Evolutionary conservation across 2,329 filamentous ascomycete species (phyloP).

Genomic region (Microcera coccophila): DNA sequence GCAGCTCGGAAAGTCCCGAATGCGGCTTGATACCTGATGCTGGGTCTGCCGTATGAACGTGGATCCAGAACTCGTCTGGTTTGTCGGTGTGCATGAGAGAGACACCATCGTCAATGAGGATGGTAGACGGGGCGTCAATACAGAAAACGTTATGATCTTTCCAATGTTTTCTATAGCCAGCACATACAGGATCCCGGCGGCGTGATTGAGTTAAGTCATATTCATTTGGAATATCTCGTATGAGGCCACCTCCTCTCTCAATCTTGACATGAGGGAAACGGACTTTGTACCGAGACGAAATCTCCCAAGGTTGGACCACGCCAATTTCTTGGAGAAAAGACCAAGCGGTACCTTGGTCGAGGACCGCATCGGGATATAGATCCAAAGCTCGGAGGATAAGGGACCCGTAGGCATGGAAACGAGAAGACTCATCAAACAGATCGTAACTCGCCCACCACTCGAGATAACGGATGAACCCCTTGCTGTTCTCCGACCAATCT

Average conservation of each 20-base stretch:
- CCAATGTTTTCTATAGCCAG: slow-evolving; percentile 56
- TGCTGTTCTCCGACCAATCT: slow-evolving; percentile 30
- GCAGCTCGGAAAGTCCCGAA: slow-evolving; percentile 55
- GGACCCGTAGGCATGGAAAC: slow-evolving; percentile 59
- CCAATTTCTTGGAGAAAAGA: slow-evolving; percentile 74
- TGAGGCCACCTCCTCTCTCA: slow-evolving; percentile 40
- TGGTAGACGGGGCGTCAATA: slow-evolving; percentile 63
- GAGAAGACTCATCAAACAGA: slow-evolving; percentile 49
- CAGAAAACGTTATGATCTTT: slow-evolving; percentile 60
- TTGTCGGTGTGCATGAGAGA: slow-evolving; percentile 60
- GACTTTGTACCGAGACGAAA: slow-evolving; percentile 58
- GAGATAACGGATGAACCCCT: slow-evolving; percentile 62
- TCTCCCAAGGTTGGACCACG: slow-evolving; percentile 66
- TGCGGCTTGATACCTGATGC: slow-evolving; percentile 63
- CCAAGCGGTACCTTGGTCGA: slow-evolving; percentile 48
- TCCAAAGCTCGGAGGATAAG: slow-evolving; percentile 58
- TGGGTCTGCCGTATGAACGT: slow-evolving; percentile 75
- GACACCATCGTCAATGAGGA: slow-evolving; percentile 75
- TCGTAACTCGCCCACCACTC: slow-evolving; percentile 62
- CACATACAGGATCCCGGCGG: slow-evolving; percentile 44
- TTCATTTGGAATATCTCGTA: slow-evolving; percentile 31
- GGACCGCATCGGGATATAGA: slow-evolving; percentile 50
- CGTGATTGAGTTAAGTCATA: slow-evolving; percentile 34
- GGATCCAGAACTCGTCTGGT: slow-evolving; percentile 64
- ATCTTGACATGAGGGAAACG: slow-evolving; percentile 49